Percentiles rank a stretch among this genome's conserved stretches.
These are phyloP conservation scores for Parathielavia appendiculata DNA, from an alignment of 495 filamentous ascomycete genomes.

Conservation along the genomic window DNA sequence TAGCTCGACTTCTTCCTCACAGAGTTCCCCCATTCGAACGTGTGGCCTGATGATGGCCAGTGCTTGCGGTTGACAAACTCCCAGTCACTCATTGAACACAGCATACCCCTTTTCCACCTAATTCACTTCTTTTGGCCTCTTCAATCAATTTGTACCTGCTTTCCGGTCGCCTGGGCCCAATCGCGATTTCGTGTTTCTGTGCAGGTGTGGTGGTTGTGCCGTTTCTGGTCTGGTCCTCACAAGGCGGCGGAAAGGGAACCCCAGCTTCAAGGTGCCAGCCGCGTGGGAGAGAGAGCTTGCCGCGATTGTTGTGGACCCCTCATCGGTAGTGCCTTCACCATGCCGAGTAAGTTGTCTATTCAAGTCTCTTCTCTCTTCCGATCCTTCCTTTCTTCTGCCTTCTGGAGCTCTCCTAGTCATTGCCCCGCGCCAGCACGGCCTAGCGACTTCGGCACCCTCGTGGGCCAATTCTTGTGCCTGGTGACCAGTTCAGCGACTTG, in stretches of 20 bases:
- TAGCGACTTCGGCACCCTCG: neutral
- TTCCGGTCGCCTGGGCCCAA: neutral
- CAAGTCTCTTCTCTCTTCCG: constrained; percentile 16
- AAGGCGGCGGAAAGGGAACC: constrained; percentile 16
- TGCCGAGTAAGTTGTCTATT: constrained; percentile 32
- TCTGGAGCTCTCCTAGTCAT: constrained; percentile 7
- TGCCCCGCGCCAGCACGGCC: constrained; percentile 9
- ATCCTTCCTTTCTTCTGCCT: constrained; percentile 21
- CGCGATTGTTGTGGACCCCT: constrained; percentile 15
- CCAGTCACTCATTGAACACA: constrained; percentile 29
- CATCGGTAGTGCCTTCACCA: constrained; percentile 23
- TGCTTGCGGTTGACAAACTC: constrained; percentile 35
- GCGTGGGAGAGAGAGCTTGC: constrained; percentile 11
- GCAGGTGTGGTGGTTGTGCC: constrained; percentile 14
- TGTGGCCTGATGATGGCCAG: constrained; percentile 30
- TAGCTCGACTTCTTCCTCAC: constrained; percentile 12
- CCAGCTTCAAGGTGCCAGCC: constrained; percentile 17
- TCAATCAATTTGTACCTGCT: neutral
- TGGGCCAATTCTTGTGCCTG: neutral
- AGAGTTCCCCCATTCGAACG: constrained; percentile 19
- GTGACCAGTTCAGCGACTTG: neutral
- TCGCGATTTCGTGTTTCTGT: neutral
- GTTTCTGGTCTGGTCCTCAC: neutral
- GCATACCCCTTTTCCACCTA: neutral
- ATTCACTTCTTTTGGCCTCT: constrained; percentile 14